Percentiles rank a stretch among this genome's conserved stretches.
Evolutionary conservation across 257 asterid species (phyloP).

Genomic region (Fraxinus americana): DNA sequence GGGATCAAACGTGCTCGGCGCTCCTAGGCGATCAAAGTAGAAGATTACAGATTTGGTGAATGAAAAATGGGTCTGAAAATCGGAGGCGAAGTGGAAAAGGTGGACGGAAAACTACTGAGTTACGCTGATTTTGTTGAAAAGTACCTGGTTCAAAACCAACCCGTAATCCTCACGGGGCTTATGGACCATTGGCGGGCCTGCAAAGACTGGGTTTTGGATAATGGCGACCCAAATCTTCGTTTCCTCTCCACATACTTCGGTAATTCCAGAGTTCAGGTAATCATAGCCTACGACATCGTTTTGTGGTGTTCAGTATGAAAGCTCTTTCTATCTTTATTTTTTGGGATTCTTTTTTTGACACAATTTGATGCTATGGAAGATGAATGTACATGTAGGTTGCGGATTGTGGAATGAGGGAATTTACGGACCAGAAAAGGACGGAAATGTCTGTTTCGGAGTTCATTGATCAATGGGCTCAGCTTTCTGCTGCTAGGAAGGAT

Average conservation of each 20-base stretch:
- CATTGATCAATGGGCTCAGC: slow-evolving; percentile 49
- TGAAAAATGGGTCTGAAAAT: slow-evolving; percentile 57
- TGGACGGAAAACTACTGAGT: slow-evolving; percentile 62
- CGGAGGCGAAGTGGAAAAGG: slow-evolving; percentile 70
- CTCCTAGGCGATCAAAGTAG: too few species aligned
- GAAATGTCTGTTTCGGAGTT: slow-evolving; percentile 87
- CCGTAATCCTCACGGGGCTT: slow-evolving; percentile 85
- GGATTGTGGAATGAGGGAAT: slow-evolving; percentile 76
- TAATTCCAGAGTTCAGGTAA: slow-evolving; percentile 74
- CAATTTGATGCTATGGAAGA: not conserved
- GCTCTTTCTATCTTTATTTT: not conserved
- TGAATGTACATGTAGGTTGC: slow-evolving; percentile 60
- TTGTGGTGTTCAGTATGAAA: not conserved
- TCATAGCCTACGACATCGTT: slow-evolving; percentile 15
- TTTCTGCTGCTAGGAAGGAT: slow-evolving; percentile 28
- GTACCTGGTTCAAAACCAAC: slow-evolving; percentile 64
- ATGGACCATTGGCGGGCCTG: slow-evolving; percentile 81
- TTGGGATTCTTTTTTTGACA: not conserved
- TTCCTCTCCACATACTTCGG: slow-evolving; percentile 74
- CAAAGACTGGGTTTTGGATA: slow-evolving; percentile 71
- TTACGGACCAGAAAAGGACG: slow-evolving; percentile 78
- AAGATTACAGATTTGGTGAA: not conserved
- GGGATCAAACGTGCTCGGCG: too few species aligned
- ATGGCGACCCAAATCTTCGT: slow-evolving; percentile 68
- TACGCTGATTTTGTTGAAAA: slow-evolving; percentile 58